Conservation (phyloP, 2,329 filamentous ascomycete genomes). For the Gyromitra esculenta region DNA sequence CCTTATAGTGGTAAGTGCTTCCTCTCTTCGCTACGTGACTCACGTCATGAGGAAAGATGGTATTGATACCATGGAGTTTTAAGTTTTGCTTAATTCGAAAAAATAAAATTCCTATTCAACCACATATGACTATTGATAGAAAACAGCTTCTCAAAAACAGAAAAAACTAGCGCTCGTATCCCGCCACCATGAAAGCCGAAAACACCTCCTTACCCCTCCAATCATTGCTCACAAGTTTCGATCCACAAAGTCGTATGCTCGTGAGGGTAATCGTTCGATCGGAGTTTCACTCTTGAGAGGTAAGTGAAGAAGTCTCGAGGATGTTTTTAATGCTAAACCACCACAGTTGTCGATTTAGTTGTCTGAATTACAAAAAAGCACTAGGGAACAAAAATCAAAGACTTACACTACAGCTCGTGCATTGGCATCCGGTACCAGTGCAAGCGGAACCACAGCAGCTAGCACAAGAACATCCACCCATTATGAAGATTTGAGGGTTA, state of each 20-base stretch:
- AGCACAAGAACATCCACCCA: slow-evolving; percentile 35
- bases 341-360: neutral
- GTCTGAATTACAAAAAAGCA: neutral
- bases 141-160: neutral
- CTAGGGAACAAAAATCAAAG: neutral
- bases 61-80: neutral
- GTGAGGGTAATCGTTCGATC: neutral
- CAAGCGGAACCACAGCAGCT: neutral
- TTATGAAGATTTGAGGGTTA: slow-evolving; percentile 24
- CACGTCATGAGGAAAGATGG: neutral
- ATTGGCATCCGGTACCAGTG: neutral
- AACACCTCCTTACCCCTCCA: neutral
- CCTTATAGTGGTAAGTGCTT: no score
- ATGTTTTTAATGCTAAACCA: slow-evolving; percentile 9
- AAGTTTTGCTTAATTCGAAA: neutral
- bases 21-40: no score
- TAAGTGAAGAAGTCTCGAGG: neutral
- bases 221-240: neutral
- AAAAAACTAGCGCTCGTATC: neutral
- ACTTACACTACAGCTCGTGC: slow-evolving; percentile 3
- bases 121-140: neutral
- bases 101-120: neutral
- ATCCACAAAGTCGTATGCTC: neutral
- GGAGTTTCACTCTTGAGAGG: neutral
- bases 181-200: neutral